Base-by-base conservation (phyloP, 345 rosid genomes). In the Eucalyptus curtisii region DNA sequence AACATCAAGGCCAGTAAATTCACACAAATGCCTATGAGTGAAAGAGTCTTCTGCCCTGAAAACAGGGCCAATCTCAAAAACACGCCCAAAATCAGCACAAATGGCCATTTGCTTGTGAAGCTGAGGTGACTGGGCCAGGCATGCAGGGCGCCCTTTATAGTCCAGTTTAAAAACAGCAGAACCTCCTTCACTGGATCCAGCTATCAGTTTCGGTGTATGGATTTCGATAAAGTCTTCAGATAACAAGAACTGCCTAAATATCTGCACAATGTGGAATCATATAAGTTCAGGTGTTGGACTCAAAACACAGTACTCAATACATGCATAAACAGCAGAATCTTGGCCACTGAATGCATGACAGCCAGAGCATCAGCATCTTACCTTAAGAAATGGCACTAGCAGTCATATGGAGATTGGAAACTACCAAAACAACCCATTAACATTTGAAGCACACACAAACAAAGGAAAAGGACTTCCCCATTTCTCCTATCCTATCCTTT, bases 131-230 rank as follows among this genome's bases (percentile, higher is more conserved):
- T 97, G 99, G 22, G 99, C 98, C 85, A 98, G 90, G 92, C 99
- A 98, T 16, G 99, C 99, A 50, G 95, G 91, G 84, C 92, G 96
- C 81, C 99, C 99, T 90, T 95, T 97, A 95, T 98, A 98, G 68
- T 97, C 98, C 91, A 98, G 89, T 91, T 86, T 92, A 93, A 98
- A 98, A 27, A 98, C 98, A 92, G 99, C 96, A 91, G 99, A 91
- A 85, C 99, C 99, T 48, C 98, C 99, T 92, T 97, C 99, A 91
- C 99, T 97, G 44, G 97, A 94, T 86, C 99, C 99, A 81, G 94
- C 98, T 80, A 94, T 95, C 88, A 98, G 30, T 92, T 98, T 98
- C 4, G 99, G 99, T 13, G 99, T 96, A 92, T 97, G 98, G 89
- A 98, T 93, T 93, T 93, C 98, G 82, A 94, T 90, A 92, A 98